Evolutionary conservation across 345 rosid species (phyloP), one percentile per base, ranked within the genome.

Genomic region (Populus tremula): DNA sequence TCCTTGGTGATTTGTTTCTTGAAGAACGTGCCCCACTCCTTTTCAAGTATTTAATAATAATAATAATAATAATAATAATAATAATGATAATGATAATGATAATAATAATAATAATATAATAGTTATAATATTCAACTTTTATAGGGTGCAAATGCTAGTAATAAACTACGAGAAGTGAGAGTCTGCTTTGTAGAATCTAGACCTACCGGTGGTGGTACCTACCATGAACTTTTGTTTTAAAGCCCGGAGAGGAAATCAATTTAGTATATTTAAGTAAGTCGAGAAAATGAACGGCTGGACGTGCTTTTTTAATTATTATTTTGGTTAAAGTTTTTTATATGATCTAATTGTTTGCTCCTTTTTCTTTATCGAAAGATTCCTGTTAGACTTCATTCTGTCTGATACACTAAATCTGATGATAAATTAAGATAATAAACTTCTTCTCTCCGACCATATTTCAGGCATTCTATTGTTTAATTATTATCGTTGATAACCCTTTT

Each of bases 191-290:
- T 45, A 71, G 63, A 77, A 31, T 45, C 16, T 31, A 16, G 69
- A 75, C 68, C 72, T 31, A 49, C 56, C 59, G 38, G 72, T 45
- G 49, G 67, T 6, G 38, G 69, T 41, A 69, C 23, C 72, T 41
- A 45, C 53, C 61, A 10, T 43, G 31, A 43, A 41, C n/a, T 75
- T 59, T 54, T 31, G 17, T 72, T 54, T 72, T 35, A 9, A 9
- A 11, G 54, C 54, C 6, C 18, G 8, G 54, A 21, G 20, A 54
- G 35, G 5, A 29, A 43, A 43, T 8, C 6, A 5, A 43, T 25
- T 70, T 70, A 23, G 35, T 27, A 9, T 33, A 14, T 11, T 64
- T 31, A 29, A 25, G 33, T 13, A 27, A 4, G 33, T 64, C 33
- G 17, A 64, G 67, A 12, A n/a, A 64, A 31, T 64, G 31, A 64